phyloP scores from a whole-genome alignment of 345 rosid species.

The Durio zibethinus region DNA sequence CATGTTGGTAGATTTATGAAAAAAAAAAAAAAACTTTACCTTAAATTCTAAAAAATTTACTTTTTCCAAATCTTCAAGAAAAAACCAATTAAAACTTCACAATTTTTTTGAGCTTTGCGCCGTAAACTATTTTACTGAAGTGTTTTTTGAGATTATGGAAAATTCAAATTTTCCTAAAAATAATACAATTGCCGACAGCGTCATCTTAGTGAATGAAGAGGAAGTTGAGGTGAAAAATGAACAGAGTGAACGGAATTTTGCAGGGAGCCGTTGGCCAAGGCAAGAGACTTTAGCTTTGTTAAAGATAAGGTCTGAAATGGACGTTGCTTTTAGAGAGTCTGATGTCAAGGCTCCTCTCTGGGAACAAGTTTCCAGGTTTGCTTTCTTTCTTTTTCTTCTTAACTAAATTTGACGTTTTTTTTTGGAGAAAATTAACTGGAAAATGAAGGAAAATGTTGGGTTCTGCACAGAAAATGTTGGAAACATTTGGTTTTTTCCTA shows the following conservation, averaged over 20 bases:
- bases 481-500: background rate
- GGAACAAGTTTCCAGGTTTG: conserved; percentile 89
- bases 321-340: conserved; percentile 64
- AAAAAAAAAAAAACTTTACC: background rate
- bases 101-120: conserved; percentile 18
- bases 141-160: conserved; percentile 28
- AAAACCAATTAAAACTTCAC: conserved; percentile 19
- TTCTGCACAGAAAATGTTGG: background rate
- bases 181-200: conserved; percentile 9
- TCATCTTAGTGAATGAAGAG: conserved; percentile 21
- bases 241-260: conserved; percentile 42
- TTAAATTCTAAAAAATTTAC: conserved; percentile 9
- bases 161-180: conserved; percentile 32
- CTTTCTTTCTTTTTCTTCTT: background rate
- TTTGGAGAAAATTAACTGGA: background rate
- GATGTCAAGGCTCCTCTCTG: conserved; percentile 72
- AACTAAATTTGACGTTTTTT: background rate
- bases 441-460: background rate
- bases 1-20: conserved; percentile 11
- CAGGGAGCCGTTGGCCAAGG: conserved; percentile 79
- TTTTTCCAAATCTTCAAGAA: background rate
- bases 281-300: conserved; percentile 73
- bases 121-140: conserved; percentile 24
- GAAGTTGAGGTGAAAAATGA: conserved; percentile 22
- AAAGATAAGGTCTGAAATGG: conserved; percentile 87